These are phyloP conservation scores for Calonectria ilicicola DNA, from an alignment of 2,329 filamentous ascomycete genomes.

Conservation along the genomic window DNA sequence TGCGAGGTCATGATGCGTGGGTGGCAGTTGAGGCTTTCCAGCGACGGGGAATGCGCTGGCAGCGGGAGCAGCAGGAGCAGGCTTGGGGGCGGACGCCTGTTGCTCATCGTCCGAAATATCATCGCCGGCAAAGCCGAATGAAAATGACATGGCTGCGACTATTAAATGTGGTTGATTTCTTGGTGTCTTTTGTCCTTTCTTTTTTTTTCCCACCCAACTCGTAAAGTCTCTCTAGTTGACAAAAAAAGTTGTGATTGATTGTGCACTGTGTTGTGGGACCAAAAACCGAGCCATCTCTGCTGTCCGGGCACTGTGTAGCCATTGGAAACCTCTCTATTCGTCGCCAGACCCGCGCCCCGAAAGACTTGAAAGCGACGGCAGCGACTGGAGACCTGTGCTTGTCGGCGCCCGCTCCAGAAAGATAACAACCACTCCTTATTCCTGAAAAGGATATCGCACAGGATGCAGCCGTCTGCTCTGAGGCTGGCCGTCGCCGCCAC, in stretches of 20 bases:
- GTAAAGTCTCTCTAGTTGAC: background rate
- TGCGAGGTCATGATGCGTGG: slow-evolving; percentile 62
- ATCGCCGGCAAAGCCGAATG: slow-evolving; percentile 72
- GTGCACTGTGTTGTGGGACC: slow-evolving; percentile 44
- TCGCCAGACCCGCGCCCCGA: background rate
- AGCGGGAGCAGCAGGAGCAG: slow-evolving; percentile 36
- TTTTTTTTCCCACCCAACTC: slow-evolving; percentile 6
- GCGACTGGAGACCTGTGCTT: background rate
- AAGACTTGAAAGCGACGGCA: background rate
- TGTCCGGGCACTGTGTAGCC: slow-evolving; percentile 34
- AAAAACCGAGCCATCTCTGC: slow-evolving; percentile 5
- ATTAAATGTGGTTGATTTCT: slow-evolving; percentile 7
- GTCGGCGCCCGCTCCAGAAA: background rate
- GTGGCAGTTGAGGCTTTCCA: slow-evolving; percentile 69
- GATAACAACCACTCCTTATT: background rate
- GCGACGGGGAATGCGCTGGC: slow-evolving; percentile 69
- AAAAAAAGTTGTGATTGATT: slow-evolving; percentile 38
- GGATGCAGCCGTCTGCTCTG: slow-evolving; percentile 44
- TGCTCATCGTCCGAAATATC: slow-evolving; percentile 66
- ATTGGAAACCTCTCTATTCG: slow-evolving; percentile 23
- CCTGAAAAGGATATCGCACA: background rate
- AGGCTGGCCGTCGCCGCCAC: slow-evolving; percentile 53
- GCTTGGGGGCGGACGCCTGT: slow-evolving; percentile 36
- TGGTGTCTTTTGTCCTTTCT: background rate
- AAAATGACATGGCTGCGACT: slow-evolving; percentile 59